phyloP scores from a whole-genome alignment of 495 filamentous ascomycete genomes.

The Penicillium nucicola region DNA sequence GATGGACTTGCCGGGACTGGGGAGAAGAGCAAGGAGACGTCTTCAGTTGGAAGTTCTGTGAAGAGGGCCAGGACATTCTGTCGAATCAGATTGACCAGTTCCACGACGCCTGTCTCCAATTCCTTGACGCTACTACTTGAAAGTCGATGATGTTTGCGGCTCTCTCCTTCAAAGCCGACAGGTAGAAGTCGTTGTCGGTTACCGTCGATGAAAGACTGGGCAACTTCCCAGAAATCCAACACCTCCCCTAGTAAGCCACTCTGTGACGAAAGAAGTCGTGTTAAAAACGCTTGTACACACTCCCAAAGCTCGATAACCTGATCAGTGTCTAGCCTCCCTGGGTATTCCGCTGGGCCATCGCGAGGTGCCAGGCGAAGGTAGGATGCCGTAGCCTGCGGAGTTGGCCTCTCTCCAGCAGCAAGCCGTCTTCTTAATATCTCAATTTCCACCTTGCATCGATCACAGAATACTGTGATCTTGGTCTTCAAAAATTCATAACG shows the following conservation, averaged over 20 bases:
- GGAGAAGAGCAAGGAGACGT: constrained; percentile 79
- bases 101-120: constrained; percentile 72
- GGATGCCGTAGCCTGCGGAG: constrained; percentile 61
- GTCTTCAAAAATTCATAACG: constrained; percentile 83
- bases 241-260: constrained; percentile 85
- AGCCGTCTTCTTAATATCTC: constrained; percentile 83
- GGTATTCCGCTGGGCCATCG: constrained; percentile 52
- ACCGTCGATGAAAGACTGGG: constrained; percentile 85
- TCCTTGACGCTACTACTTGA: constrained; percentile 65
- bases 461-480: constrained; percentile 73
- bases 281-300: constrained; percentile 68
- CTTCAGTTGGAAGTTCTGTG: constrained; percentile 84
- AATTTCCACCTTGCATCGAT: constrained; percentile 83
- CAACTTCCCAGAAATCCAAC: constrained; percentile 89
- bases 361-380: constrained; percentile 70
- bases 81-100: constrained; percentile 77
- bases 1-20: constrained; percentile 71
- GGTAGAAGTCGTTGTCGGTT: constrained; percentile 79
- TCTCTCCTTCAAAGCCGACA: constrained; percentile 78
- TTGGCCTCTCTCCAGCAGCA: constrained; percentile 66
- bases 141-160: constrained; percentile 78
- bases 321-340: constrained; percentile 62
- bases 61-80: constrained; percentile 78
- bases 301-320: constrained; percentile 90
- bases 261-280: constrained; percentile 61